Percentiles rank a stretch among this genome's conserved stretches.
Conservation (phyloP, 495 filamentous ascomycete genomes). For the Penicillium soppii region DNA sequence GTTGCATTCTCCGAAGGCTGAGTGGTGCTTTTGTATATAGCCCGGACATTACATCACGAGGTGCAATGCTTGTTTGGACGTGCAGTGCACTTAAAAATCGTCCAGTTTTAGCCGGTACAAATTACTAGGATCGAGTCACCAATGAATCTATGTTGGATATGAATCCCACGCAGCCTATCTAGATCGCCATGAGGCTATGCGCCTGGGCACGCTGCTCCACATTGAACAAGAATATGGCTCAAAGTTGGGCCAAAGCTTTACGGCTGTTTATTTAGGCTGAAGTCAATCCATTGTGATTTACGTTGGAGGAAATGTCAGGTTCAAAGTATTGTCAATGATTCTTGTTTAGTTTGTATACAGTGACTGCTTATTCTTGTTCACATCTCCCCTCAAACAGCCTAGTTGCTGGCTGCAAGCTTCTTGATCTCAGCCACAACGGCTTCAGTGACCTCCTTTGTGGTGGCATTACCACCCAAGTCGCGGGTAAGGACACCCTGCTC, state of each 20-base stretch:
- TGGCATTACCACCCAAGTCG: conserved; percentile 57
- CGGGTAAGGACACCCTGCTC: conserved; percentile 57
- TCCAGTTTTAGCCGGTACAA: no score
- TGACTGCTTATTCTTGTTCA: not conserved
- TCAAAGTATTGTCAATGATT: not conserved
- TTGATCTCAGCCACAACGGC: conserved; percentile 60
- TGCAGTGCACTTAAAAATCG: no score
- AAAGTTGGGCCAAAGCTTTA: conserved; percentile 17
- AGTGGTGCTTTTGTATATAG: not conserved
- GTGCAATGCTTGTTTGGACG: conserved; percentile 15
- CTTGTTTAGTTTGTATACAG: not conserved
- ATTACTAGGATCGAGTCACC: no score
- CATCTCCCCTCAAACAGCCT: not conserved
- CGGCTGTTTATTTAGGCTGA: not conserved
- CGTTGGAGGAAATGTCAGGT: no score
- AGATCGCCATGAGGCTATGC: no score
- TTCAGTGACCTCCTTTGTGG: conserved; percentile 59
- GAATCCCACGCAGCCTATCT: no score
- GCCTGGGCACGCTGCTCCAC: conserved; percentile 7
- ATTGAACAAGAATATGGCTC: conserved; percentile 33
- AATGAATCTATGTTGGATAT: no score
- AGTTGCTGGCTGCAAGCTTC: conserved; percentile 17
- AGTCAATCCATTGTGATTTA: conserved; percentile 3
- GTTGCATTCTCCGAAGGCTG: conserved; percentile 17
- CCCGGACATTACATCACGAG: not conserved